Percentiles rank a stretch among this genome's conserved stretches.
Evolutionary conservation across 2,329 filamentous ascomycete species (phyloP).

Genomic region (Periconia sp.): DNA sequence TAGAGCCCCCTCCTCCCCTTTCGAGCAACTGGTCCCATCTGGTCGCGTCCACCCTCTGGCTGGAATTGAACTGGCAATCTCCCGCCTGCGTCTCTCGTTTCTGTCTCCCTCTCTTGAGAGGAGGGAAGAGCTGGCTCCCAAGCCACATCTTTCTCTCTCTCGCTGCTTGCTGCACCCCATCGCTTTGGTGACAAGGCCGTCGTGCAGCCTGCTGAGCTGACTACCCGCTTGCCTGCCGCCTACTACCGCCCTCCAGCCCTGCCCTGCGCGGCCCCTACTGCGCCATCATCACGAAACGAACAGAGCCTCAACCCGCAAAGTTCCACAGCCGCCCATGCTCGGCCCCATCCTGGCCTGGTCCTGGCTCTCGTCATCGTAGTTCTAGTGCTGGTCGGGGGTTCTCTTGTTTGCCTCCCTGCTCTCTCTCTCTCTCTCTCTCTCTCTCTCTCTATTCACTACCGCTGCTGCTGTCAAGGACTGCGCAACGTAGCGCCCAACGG

Average conservation of each 20-base stretch:
- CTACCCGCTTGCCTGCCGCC: slow-evolving; percentile 3
- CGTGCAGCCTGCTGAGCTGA: slow-evolving; percentile 33
- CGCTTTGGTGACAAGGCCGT: slow-evolving; percentile 8
- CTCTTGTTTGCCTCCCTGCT: no score
- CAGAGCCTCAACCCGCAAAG: slow-evolving; percentile 30
- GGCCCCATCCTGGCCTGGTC: background rate
- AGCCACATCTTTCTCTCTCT: slow-evolving; percentile 8
- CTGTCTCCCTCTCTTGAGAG: slow-evolving; percentile 15
- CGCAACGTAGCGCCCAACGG: slow-evolving; percentile 38
- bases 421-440: no score
- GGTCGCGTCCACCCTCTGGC: background rate
- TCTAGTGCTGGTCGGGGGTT: no score
- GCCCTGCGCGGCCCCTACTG: no score
- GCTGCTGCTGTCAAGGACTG: slow-evolving; percentile 32
- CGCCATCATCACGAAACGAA: background rate
- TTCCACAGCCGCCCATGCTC: background rate
- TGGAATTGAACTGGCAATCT: background rate
- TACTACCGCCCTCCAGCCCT: background rate
- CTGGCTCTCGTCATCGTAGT: no score
- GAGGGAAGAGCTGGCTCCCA: background rate
- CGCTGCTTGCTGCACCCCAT: no score
- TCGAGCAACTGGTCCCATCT: slow-evolving; percentile 25
- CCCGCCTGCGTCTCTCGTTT: slow-evolving; percentile 16
- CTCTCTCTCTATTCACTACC: no score
- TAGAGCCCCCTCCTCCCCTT: slow-evolving; percentile 21